Conservation (phyloP, 75 land plant species). For the Ceratopteris richardii region DNA sequence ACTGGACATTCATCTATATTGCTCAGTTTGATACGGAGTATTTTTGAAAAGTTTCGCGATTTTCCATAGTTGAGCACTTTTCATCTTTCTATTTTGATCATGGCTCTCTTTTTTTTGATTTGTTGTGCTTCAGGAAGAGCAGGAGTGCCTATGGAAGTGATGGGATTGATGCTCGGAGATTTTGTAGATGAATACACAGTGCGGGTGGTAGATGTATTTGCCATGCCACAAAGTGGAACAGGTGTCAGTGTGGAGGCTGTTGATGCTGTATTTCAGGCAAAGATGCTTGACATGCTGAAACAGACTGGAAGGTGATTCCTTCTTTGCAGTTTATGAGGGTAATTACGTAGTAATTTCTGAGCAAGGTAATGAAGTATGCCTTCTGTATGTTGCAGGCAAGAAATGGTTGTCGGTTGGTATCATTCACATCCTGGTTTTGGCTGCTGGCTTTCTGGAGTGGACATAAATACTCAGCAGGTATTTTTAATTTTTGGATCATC, state of each 20-base stretch:
- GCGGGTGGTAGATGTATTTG: constrained; percentile 94
- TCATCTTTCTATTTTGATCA: too few species aligned
- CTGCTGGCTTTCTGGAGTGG: constrained; percentile 99
- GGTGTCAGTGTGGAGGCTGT: constrained; percentile 99
- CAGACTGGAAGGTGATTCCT: constrained; percentile 82
- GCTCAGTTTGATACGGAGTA: too few species aligned
- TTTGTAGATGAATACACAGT: constrained; percentile 98
- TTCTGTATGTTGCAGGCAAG: constrained; percentile 49
- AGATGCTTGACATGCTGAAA: constrained; percentile 98
- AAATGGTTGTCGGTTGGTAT: constrained; percentile 99
- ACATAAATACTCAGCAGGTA: constrained; percentile 98
- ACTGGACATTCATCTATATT: too few species aligned
- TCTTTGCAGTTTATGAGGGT: not conserved
- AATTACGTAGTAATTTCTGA: not conserved
- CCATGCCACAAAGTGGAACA: constrained; percentile 99
- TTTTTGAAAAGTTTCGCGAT: too few species aligned
- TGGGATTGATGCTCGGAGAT: constrained; percentile 98
- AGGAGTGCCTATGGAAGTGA: constrained; percentile 99
- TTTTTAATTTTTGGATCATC: too few species aligned
- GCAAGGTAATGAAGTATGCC: not conserved
- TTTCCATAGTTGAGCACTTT: too few species aligned
- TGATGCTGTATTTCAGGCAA: constrained; percentile 95
- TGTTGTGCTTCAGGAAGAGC: constrained; percentile 63
- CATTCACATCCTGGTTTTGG: constrained; percentile 99
- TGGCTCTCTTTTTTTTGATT: too few species aligned